These are phyloP conservation scores for Russula olivacea DNA, from an alignment of 768 basidiomycete species.

Conservation along the genomic window DNA sequence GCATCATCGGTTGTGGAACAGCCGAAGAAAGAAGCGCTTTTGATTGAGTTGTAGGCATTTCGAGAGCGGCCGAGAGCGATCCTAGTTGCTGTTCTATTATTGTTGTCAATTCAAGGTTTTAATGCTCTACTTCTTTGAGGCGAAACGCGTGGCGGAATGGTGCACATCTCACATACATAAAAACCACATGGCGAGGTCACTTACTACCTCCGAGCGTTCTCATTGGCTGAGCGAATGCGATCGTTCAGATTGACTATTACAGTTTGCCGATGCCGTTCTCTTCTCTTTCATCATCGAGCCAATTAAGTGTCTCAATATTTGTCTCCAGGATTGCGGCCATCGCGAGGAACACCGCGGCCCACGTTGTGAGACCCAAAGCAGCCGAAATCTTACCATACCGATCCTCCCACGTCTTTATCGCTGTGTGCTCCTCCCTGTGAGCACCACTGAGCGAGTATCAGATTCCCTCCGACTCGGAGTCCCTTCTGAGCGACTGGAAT, in stretches of 20 bases:
- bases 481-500: not conserved
- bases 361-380: not conserved
- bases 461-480: not conserved
- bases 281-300: not conserved
- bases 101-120: conserved; percentile 8
- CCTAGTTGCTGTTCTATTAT: not conserved
- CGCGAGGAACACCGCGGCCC: not conserved
- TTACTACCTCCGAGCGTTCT: not conserved
- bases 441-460: not conserved
- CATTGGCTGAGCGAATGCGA: not conserved
- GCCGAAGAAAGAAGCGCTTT: conserved; percentile 25
- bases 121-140: not conserved
- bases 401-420: not conserved
- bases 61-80: not conserved
- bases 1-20: conserved; percentile 18
- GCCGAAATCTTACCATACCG: not conserved
- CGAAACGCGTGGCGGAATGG: too few species aligned
- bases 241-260: not conserved
- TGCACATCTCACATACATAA: not conserved
- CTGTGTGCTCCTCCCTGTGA: not conserved
- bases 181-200: not conserved
- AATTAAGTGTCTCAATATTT: not conserved
- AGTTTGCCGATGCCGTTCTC: not conserved
- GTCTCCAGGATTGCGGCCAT: not conserved
- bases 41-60: conserved; percentile 22